Evolutionary conservation across 306 rosid genomes (phyloP).

Genomic region (Vicia sativa): DNA sequence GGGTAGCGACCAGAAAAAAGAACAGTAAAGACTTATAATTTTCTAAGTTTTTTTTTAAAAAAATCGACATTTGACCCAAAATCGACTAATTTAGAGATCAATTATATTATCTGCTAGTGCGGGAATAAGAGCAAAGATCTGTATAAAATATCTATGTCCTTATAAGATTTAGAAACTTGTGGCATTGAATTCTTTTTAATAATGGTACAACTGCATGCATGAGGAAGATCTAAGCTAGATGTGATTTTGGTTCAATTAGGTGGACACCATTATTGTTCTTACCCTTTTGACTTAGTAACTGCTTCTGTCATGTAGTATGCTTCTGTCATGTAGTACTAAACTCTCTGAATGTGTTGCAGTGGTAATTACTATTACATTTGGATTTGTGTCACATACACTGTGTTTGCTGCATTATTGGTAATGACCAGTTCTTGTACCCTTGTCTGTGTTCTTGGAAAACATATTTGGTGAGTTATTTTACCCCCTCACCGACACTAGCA

Average conservation of each 20-base stretch:
- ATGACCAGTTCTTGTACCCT: not conserved
- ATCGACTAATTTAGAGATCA: no score
- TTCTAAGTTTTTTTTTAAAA: no score
- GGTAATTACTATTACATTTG: conserved; percentile 8
- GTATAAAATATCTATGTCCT: no score
- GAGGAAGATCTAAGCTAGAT: conserved; percentile 28
- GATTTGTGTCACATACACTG: conserved; percentile 8
- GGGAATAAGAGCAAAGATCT: no score
- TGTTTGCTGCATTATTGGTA: not conserved
- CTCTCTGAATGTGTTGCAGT: not conserved
- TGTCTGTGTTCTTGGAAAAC: not conserved
- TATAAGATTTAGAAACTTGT: conserved; percentile 15
- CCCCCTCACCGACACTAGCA: conserved; percentile 25
- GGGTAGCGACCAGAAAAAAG: no score
- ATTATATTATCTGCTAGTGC: no score
- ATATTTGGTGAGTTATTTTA: not conserved
- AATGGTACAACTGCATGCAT: not conserved
- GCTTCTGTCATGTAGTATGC: not conserved
- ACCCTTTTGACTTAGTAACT: conserved; percentile 10
- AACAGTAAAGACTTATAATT: no score
- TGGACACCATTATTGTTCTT: not conserved
- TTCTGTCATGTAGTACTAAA: not conserved
- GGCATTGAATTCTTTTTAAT: not conserved
- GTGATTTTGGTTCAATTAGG: conserved; percentile 23
- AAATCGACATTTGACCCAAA: no score